Conservation (phyloP, 78 protist species). For the Andalucia godoyi region DNA sequence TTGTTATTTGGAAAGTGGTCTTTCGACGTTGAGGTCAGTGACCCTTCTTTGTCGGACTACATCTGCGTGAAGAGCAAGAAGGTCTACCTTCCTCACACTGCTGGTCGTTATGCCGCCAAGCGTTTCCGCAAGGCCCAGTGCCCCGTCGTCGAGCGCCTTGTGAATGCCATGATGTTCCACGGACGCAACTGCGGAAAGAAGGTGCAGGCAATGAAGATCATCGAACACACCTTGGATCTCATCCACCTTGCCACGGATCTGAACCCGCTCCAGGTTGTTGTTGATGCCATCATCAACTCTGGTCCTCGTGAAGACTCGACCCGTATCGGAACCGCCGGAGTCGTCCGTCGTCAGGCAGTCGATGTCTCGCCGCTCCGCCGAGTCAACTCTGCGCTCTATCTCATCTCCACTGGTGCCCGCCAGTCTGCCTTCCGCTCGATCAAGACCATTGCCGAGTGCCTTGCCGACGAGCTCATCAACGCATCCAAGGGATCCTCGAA, state of each 20-base stretch:
- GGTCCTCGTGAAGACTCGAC: slow-evolving; percentile 99
- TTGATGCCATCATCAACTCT: slow-evolving; percentile 86
- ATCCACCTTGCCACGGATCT: slow-evolving; percentile 93
- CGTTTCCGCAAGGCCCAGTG: slow-evolving; percentile 98
- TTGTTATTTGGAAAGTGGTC: slow-evolving; percentile 72
- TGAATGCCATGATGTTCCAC: slow-evolving; percentile 86
- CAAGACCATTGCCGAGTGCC: slow-evolving; percentile 98
- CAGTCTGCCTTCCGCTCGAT: slow-evolving; percentile 95
- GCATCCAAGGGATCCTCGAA: slow-evolving; percentile 88
- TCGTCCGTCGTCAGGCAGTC: slow-evolving; percentile 98
- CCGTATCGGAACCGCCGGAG: slow-evolving; percentile 98
- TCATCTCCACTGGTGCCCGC: slow-evolving; percentile 91
- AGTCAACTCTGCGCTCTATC: slow-evolving; percentile 88
- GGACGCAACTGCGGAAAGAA: slow-evolving; percentile 99
- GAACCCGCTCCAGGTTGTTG: slow-evolving; percentile 89
- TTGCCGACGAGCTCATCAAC: slow-evolving; percentile 98
- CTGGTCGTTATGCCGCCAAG: slow-evolving; percentile 91
- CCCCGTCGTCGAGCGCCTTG: slow-evolving; percentile 99
- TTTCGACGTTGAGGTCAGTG: slow-evolving; percentile 49
- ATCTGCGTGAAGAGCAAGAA: slow-evolving; percentile 73
- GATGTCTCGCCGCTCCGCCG: slow-evolving; percentile 99
- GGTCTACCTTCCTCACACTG: slow-evolving; percentile 95
- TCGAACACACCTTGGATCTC: slow-evolving; percentile 97
- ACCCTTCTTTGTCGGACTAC: slow-evolving; percentile 78
- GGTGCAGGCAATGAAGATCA: slow-evolving; percentile 94